Base-by-base conservation (phyloP, 1,284 basidiomycete species). In the Microbotryum intermedium region DNA sequence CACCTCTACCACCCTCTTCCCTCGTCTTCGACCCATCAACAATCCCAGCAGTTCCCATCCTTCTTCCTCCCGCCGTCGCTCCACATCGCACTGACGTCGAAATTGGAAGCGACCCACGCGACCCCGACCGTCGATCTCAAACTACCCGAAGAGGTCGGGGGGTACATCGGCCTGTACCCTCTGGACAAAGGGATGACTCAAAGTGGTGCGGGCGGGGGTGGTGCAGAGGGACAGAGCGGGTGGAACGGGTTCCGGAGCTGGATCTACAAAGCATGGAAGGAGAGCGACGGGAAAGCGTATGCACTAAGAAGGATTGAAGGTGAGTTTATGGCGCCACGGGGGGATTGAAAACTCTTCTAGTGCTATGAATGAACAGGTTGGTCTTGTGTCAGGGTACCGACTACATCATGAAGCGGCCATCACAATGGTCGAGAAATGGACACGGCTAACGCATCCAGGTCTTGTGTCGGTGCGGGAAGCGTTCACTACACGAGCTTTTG, bases 401-500 rank as follows among this genome's bases (percentile, higher is more conserved):
- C 76, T 97, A 45, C 82, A 80, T 69, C 83, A 87, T 67, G 88
- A 92, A 71, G 78, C 81, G 10, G 92, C 93, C 1, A 94, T 97
- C 71, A 78, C 78, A 8, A 77, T 84, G 5, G 86, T 97, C 30
- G 93, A 97, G 70, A 79, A 84, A 21, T 99, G 95, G 95, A 83
- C 85, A 2, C 81, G 83, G 55, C 80, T 97, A 61, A 81, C 80
- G 21, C 93, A 98, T 77, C 92, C 95, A 0, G 85, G 83, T 69
- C 87, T 99, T 65, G 84, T 95, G 28, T 78, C 83, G 21, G 79
- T 97, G 9, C 82, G 84, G 50, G 95, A 98, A 75, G 95, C 94
- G 0, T 98, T 98, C 77, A 97, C 95, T 0, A 95, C 93, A 0
- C 82, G 87, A 47, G 84, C 89, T 0, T 99, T 98, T 75, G 84